Percentiles rank a stretch among this genome's conserved stretches.
phyloP scores from a whole-genome alignment of 306 rosid species.

The Cicer judaicum region DNA sequence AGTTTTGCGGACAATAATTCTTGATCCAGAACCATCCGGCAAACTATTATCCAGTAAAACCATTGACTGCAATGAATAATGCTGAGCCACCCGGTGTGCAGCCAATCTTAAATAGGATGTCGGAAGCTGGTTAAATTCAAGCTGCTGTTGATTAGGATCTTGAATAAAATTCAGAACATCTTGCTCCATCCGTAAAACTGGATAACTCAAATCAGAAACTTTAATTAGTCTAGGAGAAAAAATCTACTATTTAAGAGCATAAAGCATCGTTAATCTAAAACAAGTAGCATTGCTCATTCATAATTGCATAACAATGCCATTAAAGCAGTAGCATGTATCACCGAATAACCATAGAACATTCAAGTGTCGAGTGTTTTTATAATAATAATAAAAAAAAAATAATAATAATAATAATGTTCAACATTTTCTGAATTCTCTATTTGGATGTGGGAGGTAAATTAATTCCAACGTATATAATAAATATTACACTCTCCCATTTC shows the following conservation, averaged over 20 bases:
- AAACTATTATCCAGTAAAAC: slow-evolving; percentile 81
- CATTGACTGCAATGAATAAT: slow-evolving; percentile 92
- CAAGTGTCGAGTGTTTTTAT: not conserved
- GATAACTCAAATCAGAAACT: slow-evolving; percentile 40
- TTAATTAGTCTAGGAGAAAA: not conserved
- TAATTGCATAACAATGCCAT: slow-evolving; percentile 9
- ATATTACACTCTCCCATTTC: slow-evolving; percentile 9
- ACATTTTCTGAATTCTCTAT: not conserved
- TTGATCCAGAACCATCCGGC: slow-evolving; percentile 93
- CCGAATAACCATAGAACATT: slow-evolving; percentile 15
- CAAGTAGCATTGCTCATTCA: not conserved
- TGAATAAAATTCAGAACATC: slow-evolving; percentile 85
- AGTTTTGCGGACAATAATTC: slow-evolving; percentile 88
- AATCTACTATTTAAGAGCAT: slow-evolving; percentile 9
- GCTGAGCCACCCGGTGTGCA: slow-evolving; percentile 98
- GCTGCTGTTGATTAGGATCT: slow-evolving; percentile 84
- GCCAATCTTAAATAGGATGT: slow-evolving; percentile 96
- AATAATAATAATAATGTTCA: not conserved
- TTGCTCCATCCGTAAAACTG: slow-evolving; percentile 97
- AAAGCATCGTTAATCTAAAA: slow-evolving; percentile 28
- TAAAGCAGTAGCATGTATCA: slow-evolving; percentile 20
- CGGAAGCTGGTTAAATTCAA: slow-evolving; percentile 94
- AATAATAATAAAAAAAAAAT: too few relatives aligned
- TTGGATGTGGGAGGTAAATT: not conserved
- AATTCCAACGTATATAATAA: not conserved